These are phyloP conservation scores for Fusarium redolens DNA, from an alignment of 2,329 filamentous ascomycete genomes.

Conservation along the genomic window DNA sequence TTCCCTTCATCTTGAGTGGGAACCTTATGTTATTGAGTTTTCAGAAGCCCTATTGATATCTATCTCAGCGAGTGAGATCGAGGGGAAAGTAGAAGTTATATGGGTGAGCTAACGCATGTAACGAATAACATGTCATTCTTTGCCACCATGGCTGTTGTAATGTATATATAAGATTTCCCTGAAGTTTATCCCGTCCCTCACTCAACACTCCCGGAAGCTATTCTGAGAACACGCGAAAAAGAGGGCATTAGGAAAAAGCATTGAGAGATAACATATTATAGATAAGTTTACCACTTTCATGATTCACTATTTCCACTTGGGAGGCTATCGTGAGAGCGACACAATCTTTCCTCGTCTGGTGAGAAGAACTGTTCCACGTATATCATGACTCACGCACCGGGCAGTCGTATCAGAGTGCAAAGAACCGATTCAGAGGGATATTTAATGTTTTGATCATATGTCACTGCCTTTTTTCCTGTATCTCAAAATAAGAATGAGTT, in stretches of 20 bases:
- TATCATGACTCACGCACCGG: not conserved
- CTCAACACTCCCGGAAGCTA: not conserved
- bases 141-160: not conserved
- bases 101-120: too few species aligned
- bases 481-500: too few species aligned
- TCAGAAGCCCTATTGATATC: too few species aligned
- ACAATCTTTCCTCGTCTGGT: not conserved
- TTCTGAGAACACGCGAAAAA: not conserved
- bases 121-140: too few species aligned
- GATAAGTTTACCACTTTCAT: not conserved
- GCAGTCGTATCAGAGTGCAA: too few species aligned
- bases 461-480: too few species aligned
- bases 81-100: too few species aligned
- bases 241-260: rapidly evolving
- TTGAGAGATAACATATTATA: not conserved
- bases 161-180: not conserved
- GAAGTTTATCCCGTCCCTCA: not conserved
- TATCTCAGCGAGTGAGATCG: rapidly evolving
- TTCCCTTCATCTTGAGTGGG: rapidly evolving
- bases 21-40: not conserved
- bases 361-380: not conserved
- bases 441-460: not conserved
- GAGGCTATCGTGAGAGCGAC: constrained; percentile 11
- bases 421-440: not conserved
- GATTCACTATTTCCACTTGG: constrained; percentile 4